phyloP scores from a whole-genome alignment of 2,329 filamentous ascomycete genomes.

The Rhexocercosporidium sp. region DNA sequence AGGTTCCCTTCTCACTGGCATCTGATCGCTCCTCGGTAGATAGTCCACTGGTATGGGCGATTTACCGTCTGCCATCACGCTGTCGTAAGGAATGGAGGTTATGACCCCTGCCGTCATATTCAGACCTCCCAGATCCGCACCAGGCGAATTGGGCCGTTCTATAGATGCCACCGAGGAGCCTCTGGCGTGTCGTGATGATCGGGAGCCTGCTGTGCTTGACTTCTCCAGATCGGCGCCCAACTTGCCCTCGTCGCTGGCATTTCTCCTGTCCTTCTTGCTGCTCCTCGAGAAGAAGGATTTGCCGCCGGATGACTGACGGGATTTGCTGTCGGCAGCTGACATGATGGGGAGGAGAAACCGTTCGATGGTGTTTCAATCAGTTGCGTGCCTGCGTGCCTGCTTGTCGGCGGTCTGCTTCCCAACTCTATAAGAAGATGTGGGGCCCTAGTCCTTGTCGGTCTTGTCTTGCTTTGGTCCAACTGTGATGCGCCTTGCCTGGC shows the following conservation, averaged over 20 bases:
- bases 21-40: constrained; percentile 69
- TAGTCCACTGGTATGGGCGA: constrained; percentile 77
- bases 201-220: constrained; percentile 65
- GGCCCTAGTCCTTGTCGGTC: constrained; percentile 22
- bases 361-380: constrained; percentile 29
- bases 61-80: constrained; percentile 65
- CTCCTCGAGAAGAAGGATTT: constrained; percentile 89
- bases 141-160: constrained; percentile 69
- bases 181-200: constrained; percentile 76
- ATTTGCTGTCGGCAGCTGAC: constrained; percentile 72
- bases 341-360: constrained; percentile 43
- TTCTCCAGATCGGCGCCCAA: constrained; percentile 62
- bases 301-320: constrained; percentile 76
- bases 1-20: constrained; percentile 69
- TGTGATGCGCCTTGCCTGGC: constrained; percentile 36
- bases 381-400: neutral
- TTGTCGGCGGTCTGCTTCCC: neutral
- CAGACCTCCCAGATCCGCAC: constrained; percentile 63
- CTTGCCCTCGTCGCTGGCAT: constrained; percentile 62
- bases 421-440: constrained; percentile 20
- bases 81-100: constrained; percentile 87
- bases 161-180: constrained; percentile 75
- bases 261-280: constrained; percentile 79
- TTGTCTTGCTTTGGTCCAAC: neutral
- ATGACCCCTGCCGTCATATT: constrained; percentile 82